phyloP scores from a whole-genome alignment of 1,284 basidiomycete species.

The Ganoderma boninense region DNA sequence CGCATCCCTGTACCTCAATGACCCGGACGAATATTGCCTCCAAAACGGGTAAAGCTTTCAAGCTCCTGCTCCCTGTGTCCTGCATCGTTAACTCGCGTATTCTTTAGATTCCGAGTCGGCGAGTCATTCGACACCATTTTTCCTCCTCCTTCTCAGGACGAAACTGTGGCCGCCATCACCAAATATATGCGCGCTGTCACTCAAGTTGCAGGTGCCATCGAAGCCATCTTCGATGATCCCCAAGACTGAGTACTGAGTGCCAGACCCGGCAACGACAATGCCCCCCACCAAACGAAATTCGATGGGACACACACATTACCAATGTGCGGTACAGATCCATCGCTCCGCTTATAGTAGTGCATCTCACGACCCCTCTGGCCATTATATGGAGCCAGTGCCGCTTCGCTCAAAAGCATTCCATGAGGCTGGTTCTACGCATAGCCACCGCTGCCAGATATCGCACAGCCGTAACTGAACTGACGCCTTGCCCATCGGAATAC shows the following conservation, averaged over 20 bases:
- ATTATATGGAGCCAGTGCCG: not conserved
- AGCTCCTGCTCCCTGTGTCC: not conserved
- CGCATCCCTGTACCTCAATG: slow-evolving; percentile 22
- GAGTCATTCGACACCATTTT: slow-evolving; percentile 18
- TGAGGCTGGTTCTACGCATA: not conserved
- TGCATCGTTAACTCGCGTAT: not conserved
- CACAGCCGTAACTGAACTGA: not conserved
- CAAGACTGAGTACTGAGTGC: not conserved
- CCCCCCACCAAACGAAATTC: not conserved
- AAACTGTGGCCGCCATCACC: not conserved
- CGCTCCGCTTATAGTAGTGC: not conserved
- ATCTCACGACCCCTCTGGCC: not conserved
- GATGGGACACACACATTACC: not conserved
- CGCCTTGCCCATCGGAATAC: not conserved
- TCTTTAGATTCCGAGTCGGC: slow-evolving; percentile 1
- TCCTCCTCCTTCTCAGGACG: slow-evolving; percentile 5
- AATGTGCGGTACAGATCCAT: not conserved
- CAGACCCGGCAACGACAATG: not conserved
- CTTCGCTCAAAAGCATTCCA: not conserved
- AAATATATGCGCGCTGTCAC: slow-evolving; percentile 6
- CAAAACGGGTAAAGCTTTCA: slow-evolving; percentile 19
- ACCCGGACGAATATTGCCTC: slow-evolving; percentile 22
- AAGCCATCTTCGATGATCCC: not conserved
- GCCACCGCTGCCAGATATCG: not conserved
- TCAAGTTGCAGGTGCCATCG: not conserved